Base-by-base conservation (phyloP, 1,284 basidiomycete species). In the Papiliotrema terrestris region DNA sequence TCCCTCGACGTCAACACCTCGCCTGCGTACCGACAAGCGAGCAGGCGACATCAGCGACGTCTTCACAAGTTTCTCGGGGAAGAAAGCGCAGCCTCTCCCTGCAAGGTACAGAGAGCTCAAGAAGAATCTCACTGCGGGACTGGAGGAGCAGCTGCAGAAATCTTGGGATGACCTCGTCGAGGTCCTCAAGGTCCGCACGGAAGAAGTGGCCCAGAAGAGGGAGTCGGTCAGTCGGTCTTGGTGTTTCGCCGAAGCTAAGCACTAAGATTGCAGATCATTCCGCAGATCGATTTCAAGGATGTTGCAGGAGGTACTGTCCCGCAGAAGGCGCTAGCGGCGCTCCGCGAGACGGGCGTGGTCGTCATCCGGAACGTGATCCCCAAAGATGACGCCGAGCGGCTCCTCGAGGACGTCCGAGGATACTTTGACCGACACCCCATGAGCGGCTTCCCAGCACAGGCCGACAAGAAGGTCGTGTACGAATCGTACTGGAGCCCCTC, bases 91-190 rank as follows among this genome's bases (percentile, higher is more conserved):
- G 22, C 54, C 54, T 6, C 37, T 55, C 11, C 49, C 54, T 1
- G 5, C 38, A 17, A 48, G 54, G 6, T 55, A 44, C 49, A 8
- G 15, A 22, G 48, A 55, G 2, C 49, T 55, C 15, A 55, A 55
- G 48, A 20, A 25, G 14, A 51, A 48, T 22, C 45, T 58, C 19
- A 51, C 49, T 15, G 44, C 39, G 13, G 52, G 56, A 6, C 43
- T 49, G 26, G 56, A 58, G 37, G 52, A 58, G 49, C 17, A 51
- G 26, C 32, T 58, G 11, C 56, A 58, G 38, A 45, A 39, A 19
- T 45, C 39, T 22, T 55, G 54, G 54, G 54, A 55, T 25, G 26
- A 51, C 15, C 48, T 55, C 14, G 49, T 55, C 29, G 54, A 55
- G 42, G 46, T 22, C 9, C 48, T 55, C 25, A 55, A 55, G 23